Base-by-base conservation (phyloP, 129 eudicot genomes). In the Heracleum sosnowskyi region DNA sequence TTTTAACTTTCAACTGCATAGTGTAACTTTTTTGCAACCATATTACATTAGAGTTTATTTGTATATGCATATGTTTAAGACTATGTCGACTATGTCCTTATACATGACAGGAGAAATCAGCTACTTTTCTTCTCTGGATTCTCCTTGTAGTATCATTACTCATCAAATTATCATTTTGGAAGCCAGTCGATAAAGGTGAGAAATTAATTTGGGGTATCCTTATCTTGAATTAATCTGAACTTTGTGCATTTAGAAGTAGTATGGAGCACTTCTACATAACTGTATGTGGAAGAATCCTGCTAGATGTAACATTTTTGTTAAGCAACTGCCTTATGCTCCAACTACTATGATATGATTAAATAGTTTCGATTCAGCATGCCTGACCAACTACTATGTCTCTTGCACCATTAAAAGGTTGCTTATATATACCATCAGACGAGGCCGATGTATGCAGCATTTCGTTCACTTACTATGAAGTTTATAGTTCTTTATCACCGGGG, bases 181-280 rank as follows among this genome's bases (percentile, higher is more conserved):
- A 78, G 60, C 80, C 79, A 0, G 80, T 88, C 66, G 84, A 80
- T 73, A 85, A 83, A 88, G 91, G 91, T 88, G 70, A 78, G 80
- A 39, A 42, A 80, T 69, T 37, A 24, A 70, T 11, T 39, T 17
- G 34, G 8, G 26, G 33, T 35, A 16, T 44, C 12, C 29, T 20
- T 57, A 20, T 55, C 73, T 55, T 45, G 20, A 4, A 5, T 8
- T 26, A 9, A 17, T 55, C 11, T 2, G 53, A 12, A 47, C 11
- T n/a, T 24, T 76, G 37, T 69, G 64, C 45, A 71, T 24, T 28
- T 66, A 16, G 41, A 47, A 42, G 60, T 70, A 15, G n/a, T 42
- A 36, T 46, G 36, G 63, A 64, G 69, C 31, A 37, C 29, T 8
- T 79, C 39, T 71, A 34, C 39, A 49, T 15, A 36, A 34, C 9